These are phyloP conservation scores for Apiospora sp. DNA, from an alignment of 2,329 filamentous ascomycete species.

Conservation along the genomic window DNA sequence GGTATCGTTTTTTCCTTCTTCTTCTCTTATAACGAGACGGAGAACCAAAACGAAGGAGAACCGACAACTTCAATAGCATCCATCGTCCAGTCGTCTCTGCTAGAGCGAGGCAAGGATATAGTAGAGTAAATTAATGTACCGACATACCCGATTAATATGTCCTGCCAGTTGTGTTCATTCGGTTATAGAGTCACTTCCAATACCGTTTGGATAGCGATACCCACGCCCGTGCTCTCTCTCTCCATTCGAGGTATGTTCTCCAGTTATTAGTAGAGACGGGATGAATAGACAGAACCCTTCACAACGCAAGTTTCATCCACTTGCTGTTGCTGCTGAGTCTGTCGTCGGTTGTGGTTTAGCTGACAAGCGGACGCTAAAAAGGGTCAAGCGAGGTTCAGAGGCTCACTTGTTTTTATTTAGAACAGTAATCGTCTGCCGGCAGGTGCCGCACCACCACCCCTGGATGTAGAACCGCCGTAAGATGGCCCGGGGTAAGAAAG, in stretches of 20 bases:
- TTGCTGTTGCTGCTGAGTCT: not conserved
- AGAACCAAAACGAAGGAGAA: not conserved
- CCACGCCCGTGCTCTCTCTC: not conserved
- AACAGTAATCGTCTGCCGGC: slow-evolving; percentile 24
- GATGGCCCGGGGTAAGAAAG: slow-evolving; percentile 4
- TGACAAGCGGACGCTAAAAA: slow-evolving; percentile 19
- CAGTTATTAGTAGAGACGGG: not conserved
- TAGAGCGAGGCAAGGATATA: not conserved
- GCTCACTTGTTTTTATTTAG: slow-evolving; percentile 20
- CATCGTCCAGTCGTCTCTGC: not conserved
- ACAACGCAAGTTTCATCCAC: not conserved
- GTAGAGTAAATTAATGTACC: not conserved
- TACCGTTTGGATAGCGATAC: not conserved
- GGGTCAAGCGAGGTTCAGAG: slow-evolving; percentile 17
- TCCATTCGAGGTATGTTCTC: not conserved
- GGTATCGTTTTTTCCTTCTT: too few species aligned
- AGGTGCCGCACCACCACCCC: slow-evolving; percentile 23
- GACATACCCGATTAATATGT: not conserved
- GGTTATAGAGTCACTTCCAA: not conserved
- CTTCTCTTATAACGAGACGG: not conserved
- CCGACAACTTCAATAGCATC: not conserved
- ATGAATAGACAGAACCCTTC: not conserved
- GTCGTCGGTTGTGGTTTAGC: slow-evolving; percentile 19
- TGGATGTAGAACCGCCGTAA: slow-evolving; percentile 13
- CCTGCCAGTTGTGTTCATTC: not conserved